Evolutionary conservation across 2,329 filamentous ascomycete genomes (phyloP), one percentile per base, ranked within the genome.

Genomic region (Cladophialophora psammophila): DNA sequence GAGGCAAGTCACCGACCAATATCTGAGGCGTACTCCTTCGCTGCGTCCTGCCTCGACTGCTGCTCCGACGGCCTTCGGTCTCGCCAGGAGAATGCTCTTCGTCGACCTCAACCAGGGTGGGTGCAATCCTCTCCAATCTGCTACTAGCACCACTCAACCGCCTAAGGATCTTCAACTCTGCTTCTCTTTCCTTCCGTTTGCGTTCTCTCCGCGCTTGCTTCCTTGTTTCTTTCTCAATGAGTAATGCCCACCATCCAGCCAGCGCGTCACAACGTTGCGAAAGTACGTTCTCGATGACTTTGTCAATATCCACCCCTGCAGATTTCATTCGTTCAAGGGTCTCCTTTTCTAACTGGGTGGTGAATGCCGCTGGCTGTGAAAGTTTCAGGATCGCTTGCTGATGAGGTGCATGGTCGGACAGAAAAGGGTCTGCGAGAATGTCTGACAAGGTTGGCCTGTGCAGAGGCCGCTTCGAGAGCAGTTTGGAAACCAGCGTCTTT

Each of bases 221-320:
- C 8, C 93, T 88, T 76, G 93, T 88, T 76, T 99, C 95, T 77
- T 98, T 99, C 75, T 98, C 95, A 9, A 98, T 88, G 45, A 99
- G 81, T 34, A 99, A 80, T 2, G 92, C 91, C 95, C 95, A 99
- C 95, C 95, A 99, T 5, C 95, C 95, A 59, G 93, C 92, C 57
- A 99, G 82, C 5, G 90, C 87, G 79, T 99, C 94, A 75, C 95
- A 98, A 71, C 92, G 87, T 77, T 97, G 93, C 3, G 93, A 88
- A 40, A 97, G 80, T 2, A 99, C 95, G 74, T 95, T 96, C 76
- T 98, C 94, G 70, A 98, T 94, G 7, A 99, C 92, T 68, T 91
- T 87, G 76, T 99, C 95, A 66, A 96, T 95, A 75, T 98, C 92
- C 31, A 98, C 93, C 0, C 95, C 95, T 5, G 95, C 93, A 71